Evolutionary conservation across 768 basidiomycete genomes (phyloP).

Genomic region (Rubroboletus satanas): DNA sequence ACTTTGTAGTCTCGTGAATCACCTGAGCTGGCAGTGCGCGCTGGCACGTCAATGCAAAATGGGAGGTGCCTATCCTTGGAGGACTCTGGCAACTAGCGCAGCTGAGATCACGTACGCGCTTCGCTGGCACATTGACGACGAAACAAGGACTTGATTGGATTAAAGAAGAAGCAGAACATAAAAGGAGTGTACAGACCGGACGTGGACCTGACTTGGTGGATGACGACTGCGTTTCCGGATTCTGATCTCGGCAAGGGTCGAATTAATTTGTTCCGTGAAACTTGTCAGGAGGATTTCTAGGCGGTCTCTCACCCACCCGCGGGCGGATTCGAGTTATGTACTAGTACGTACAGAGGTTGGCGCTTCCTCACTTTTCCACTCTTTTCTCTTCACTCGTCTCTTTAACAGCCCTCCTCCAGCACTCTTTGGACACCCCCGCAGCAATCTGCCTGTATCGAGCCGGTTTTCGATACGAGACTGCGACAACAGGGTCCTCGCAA

Average conservation of each 20-base stretch:
- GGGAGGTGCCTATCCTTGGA: slow-evolving; percentile 8
- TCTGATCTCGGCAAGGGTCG: slow-evolving; percentile 8
- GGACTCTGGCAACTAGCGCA: not conserved
- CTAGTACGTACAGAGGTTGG: slow-evolving; percentile 4
- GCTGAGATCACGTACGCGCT: not conserved
- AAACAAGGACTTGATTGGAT: not conserved
- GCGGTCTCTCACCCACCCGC: slow-evolving; percentile 8
- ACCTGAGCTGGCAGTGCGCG: slow-evolving; percentile 3
- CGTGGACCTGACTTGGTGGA: not conserved
- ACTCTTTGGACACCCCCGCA: not conserved
- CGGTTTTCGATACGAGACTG: slow-evolving; percentile 4
- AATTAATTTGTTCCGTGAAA: slow-evolving; percentile 10
- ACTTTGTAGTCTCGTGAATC: slow-evolving; percentile 1
- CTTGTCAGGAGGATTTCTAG: slow-evolving; percentile 16
- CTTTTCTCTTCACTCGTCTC: not conserved
- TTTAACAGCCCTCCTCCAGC: not conserved
- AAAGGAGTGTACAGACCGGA: not conserved
- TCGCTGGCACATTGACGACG: not conserved
- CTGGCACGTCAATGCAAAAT: not conserved
- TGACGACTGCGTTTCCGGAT: not conserved
- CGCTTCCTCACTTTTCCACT: not conserved
- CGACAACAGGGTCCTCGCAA: slow-evolving; percentile 4
- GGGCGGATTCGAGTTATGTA: slow-evolving; percentile 7
- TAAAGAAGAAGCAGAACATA: not conserved
- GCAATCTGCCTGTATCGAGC: slow-evolving; percentile 5